phyloP scores from a whole-genome alignment of 768 basidiomycete genomes.

The Tulasnella sp. region DNA sequence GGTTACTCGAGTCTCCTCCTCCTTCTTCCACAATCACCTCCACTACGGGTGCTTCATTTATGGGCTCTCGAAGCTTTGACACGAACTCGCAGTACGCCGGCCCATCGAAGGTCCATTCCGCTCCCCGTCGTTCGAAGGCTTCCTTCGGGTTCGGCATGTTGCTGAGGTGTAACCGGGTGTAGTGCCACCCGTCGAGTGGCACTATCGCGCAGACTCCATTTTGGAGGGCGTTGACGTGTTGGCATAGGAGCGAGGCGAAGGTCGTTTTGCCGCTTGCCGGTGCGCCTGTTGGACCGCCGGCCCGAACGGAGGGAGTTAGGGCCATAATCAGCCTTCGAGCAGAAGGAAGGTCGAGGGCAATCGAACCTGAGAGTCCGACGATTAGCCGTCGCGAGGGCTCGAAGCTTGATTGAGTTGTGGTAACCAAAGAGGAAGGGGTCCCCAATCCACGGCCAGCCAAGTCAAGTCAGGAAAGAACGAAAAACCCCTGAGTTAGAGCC shows the following conservation, averaged over 20 bases:
- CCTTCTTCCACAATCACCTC: slow-evolving; percentile 18
- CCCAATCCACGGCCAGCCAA: background rate
- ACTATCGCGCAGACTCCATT: slow-evolving; percentile 50
- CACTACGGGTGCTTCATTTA: slow-evolving; percentile 27
- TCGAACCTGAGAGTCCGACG: slow-evolving; percentile 63
- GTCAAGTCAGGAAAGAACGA: background rate
- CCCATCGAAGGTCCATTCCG: slow-evolving; percentile 90
- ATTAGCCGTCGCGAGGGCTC: slow-evolving; percentile 53
- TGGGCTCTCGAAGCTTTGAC: slow-evolving; percentile 54
- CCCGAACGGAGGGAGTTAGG: background rate
- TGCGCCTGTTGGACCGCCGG: slow-evolving; percentile 48
- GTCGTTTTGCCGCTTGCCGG: slow-evolving; percentile 91
- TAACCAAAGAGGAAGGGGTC: background rate
- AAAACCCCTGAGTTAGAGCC: background rate
- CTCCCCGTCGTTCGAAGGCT: slow-evolving; percentile 80
- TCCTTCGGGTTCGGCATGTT: slow-evolving; percentile 71
- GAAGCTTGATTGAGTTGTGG: background rate
- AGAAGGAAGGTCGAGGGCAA: background rate
- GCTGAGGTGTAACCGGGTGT: slow-evolving; percentile 77
- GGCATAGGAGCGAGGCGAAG: slow-evolving; percentile 62
- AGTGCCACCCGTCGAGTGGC: slow-evolving; percentile 91
- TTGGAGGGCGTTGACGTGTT: slow-evolving; percentile 52
- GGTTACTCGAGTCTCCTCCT: slow-evolving; percentile 9
- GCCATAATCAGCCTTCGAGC: background rate
- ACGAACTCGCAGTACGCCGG: slow-evolving; percentile 72